Conservation (phyloP, 306 rosid species). For the Cicer judaicum region DNA sequence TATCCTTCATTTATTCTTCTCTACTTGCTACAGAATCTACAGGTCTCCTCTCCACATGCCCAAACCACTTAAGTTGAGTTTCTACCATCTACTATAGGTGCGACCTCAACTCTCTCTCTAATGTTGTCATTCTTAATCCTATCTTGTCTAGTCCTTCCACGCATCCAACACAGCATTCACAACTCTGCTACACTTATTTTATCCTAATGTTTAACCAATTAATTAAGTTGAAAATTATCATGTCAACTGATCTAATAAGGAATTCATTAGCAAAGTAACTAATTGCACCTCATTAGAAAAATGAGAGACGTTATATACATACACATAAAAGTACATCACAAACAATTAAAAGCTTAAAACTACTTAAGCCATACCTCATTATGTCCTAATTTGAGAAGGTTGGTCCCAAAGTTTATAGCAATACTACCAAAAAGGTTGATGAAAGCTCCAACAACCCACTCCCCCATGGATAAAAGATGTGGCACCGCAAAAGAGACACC, state of each 20-base stretch:
- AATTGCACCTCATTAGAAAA: constrained; percentile 18
- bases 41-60: not conserved
- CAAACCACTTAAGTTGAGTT: not conserved
- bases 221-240: not conserved
- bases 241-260: constrained; percentile 2
- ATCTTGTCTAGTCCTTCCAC: not conserved
- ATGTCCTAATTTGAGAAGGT: constrained; percentile 95
- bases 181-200: not conserved
- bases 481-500: constrained; percentile 49
- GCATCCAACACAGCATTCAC: not conserved
- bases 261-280: constrained; percentile 10
- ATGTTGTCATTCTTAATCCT: not conserved
- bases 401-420: constrained; percentile 95
- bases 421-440: constrained; percentile 96
- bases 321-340: not conserved
- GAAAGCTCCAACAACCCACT: constrained; percentile 98
- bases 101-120: not conserved
- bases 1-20: not conserved
- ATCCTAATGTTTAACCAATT: no score
- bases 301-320: not conserved
- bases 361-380: constrained; percentile 65
- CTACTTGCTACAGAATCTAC: not conserved
- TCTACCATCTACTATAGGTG: not conserved
- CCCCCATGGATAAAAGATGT: constrained; percentile 74
- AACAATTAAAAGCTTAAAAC: not conserved